Conservation (phyloP, 139 green algal species). For the Diplosphaera chodatii region DNA sequence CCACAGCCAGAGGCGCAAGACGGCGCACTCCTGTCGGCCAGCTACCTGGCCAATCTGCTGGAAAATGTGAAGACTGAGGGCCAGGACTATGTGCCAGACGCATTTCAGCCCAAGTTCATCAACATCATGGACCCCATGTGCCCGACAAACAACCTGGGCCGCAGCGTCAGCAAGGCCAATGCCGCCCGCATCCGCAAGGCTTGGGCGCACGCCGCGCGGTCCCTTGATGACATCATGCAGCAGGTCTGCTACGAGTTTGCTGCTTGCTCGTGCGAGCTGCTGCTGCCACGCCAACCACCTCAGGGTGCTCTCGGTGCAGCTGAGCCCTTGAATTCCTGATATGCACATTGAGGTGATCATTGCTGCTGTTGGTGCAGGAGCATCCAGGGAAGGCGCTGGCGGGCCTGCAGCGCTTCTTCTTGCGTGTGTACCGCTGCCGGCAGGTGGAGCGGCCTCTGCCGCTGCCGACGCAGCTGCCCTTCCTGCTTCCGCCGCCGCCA, state of each 20-base stretch:
- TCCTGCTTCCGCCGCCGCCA: background rate
- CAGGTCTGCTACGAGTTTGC: no score
- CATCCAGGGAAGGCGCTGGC: background rate
- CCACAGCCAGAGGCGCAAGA: background rate
- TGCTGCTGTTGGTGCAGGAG: background rate
- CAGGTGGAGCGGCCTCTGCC: background rate
- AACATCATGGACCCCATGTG: constrained; percentile 95
- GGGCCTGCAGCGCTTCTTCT: constrained; percentile 1
- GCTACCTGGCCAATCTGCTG: constrained; percentile 29
- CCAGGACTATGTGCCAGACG: constrained; percentile 10
- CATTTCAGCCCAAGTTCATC: constrained; percentile 56
- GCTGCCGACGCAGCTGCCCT: background rate
- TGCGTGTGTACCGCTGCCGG: background rate
- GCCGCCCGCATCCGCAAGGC: constrained; percentile 71
- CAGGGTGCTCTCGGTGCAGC: no score
- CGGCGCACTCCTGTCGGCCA: constrained; percentile 12
- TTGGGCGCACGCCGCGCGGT: constrained; percentile 51
- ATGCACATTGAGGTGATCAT: no score
- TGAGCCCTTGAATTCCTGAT: no score
- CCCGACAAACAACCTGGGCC: constrained; percentile 92
- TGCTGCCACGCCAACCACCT: no score
- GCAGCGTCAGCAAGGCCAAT: constrained; percentile 74
- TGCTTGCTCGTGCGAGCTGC: no score
- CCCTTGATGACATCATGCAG: constrained; percentile 37
- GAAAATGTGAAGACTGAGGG: constrained; percentile 8